Base-by-base conservation (phyloP, 1,139 yeast genomes). In the Suhomyces guaymorum region DNA sequence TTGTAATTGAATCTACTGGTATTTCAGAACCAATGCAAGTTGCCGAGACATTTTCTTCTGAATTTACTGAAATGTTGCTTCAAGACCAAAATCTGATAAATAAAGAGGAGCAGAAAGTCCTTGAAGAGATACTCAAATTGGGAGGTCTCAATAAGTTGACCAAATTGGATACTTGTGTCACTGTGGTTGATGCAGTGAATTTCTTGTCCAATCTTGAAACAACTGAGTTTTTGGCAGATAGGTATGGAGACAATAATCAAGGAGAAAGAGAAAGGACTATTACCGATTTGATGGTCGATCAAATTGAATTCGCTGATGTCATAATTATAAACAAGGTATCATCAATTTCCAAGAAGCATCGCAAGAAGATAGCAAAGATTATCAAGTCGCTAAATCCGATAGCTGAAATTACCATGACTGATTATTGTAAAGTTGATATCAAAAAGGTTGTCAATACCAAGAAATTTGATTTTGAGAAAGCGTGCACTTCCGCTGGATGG, bases 1-100 rank as follows among this genome's bases (percentile, higher is more conserved):
- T 70, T 24, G 55, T 70, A 4, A 70, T 70, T 28, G 75, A 70
- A 44, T 59, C 69, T 8, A 66, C 75, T 2, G 75, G 75, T 24
- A 64, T 70, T 16, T 63, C 70, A 14, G 76, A 70, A 44, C 75
- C 75, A 18, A 66, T 68, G 73, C 73, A 68, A 44, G 73, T 70
- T 11, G 75, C 76, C 2, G 74, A 70, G 43, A 70, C 75, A 1
- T 70, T 70, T 43, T 62, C 73, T 2, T 52, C 59, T 11, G 73
- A 70, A 41, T 66, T 65, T 37, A 52, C 67, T 4, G 57, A 59
- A 22, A 42, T 53, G 32, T 39, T 64, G 33, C 42, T 61, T 5
- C 49, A 53, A 22, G 44, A 55, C 4, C 44, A 45, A n/a, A 51
- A 41, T 24, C 26, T 28, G 16, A 41, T 43, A 15, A 22, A 40